These are phyloP conservation scores for Paradendryphiella salina DNA, from an alignment of 2,329 filamentous ascomycete genomes.

Conservation along the genomic window DNA sequence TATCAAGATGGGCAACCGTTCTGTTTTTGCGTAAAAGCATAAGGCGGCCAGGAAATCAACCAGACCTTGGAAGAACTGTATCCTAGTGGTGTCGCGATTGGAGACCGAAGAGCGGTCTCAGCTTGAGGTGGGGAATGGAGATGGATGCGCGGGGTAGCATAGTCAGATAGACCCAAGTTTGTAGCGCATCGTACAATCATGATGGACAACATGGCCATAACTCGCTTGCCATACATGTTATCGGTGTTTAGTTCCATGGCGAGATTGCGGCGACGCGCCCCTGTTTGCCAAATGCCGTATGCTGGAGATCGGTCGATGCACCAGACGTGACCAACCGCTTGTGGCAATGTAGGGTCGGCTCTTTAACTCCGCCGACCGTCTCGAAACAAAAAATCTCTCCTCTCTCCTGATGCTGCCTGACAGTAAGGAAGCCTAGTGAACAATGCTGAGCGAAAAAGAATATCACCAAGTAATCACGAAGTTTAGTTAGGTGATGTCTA, in stretches of 20 bases:
- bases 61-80: constrained; percentile 32
- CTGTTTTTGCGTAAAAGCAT: constrained; percentile 29
- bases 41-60: constrained; percentile 4
- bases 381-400: neutral
- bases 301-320: constrained; percentile 9
- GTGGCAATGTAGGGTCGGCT: neutral
- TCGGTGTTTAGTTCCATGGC: neutral
- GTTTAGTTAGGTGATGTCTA: too few species aligned
- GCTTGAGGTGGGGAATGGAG: constrained; percentile 32
- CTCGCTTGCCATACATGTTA: too few species aligned
- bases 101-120: constrained; percentile 48
- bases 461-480: neutral
- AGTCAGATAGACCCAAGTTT: too few species aligned
- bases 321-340: neutral
- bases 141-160: neutral
- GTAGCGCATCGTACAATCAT: neutral
- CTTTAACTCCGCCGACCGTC: neutral
- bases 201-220: neutral
- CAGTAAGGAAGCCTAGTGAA: neutral
- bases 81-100: constrained; percentile 35
- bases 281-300: neutral
- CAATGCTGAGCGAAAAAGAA: neutral
- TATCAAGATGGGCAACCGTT: constrained; percentile 25
- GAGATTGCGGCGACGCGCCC: neutral
- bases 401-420: neutral